Evolutionary conservation across 2,329 filamentous ascomycete species (phyloP), one percentile per base, ranked within the genome.

Genomic region (Nemania serpens): DNA sequence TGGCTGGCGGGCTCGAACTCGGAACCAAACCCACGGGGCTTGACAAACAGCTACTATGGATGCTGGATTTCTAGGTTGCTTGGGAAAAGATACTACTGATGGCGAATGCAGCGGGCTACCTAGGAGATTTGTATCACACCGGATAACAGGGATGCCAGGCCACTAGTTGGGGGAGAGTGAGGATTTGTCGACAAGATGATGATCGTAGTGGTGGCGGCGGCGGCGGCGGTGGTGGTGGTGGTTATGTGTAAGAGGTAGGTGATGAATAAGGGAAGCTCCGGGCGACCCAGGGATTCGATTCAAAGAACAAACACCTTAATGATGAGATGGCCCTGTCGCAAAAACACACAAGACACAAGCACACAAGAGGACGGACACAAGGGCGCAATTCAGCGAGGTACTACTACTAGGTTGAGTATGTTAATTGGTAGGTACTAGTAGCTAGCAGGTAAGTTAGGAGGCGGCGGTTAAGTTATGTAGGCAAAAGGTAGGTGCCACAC

Each of bases 1-100:
- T 34, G 47, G 51, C 45, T 18, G 57, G 45, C 42, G 43, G 43
- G 57, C 55, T 64, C 42, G 42, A 56, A 36, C 37, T 58, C 55
- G 61, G 58, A 29, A 61, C 55, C 53, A 58, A 47, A 55, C 61
- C 46, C 55, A 59, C 47, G 52, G 47, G 33, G 61, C 58, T 55
- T 22, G 41, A 45, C 58, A 61, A 61, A 61, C 58, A 61, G 51
- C 58, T 64, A 45, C 18, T 46, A 46, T 41, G 37, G 37, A 41
- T 10, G 39, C 39, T 42, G 15, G 39, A 42, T n/a, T 41, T 15
- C 48, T 63, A n/a, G 37, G 42, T 45, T 50, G 36, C 48, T 51
- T 15, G 34, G 54, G 49, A 46, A 50, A 17, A 25, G 54, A 58
- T 61, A 46, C 49, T 61, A 37, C 10, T 51, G 51, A 34, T 39